Evolutionary conservation across 495 filamentous ascomycete genomes (phyloP).

Genomic region (Trichocladium uniseriatum): DNA sequence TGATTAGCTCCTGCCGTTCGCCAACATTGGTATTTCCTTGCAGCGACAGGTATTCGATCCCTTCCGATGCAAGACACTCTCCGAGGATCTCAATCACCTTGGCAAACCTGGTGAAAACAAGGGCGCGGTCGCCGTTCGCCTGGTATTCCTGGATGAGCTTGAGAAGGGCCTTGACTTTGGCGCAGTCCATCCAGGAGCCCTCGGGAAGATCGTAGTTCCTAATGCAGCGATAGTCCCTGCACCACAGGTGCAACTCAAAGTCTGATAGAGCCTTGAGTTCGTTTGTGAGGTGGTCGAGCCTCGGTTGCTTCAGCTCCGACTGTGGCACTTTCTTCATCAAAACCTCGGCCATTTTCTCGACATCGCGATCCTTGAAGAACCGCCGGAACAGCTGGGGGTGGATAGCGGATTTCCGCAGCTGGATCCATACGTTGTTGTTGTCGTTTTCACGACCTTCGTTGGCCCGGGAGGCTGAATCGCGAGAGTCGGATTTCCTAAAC

Average conservation of each 20-base stretch:
- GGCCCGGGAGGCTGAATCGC: conserved; percentile 27
- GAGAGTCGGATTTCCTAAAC: conserved; percentile 39
- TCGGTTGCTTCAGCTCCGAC: conserved; percentile 38
- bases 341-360: conserved; percentile 69
- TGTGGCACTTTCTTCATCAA: conserved; percentile 49
- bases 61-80: conserved; percentile 62
- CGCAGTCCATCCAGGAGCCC: conserved; percentile 83
- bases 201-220: conserved; percentile 59
- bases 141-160: conserved; percentile 63
- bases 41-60: conserved; percentile 67
- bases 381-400: conserved; percentile 82
- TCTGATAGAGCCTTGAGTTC: conserved; percentile 68
- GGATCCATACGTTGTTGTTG: conserved; percentile 73
- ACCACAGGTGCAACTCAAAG: conserved; percentile 75
- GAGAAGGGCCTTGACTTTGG: conserved; percentile 72
- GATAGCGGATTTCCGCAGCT: conserved; percentile 83
- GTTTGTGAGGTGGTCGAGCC: conserved; percentile 56
- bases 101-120: conserved; percentile 90
- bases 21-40: conserved; percentile 79
- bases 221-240: conserved; percentile 61
- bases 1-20: conserved; percentile 75
- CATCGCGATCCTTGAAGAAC: conserved; percentile 61
- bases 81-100: conserved; percentile 86
- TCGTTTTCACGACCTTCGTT: conserved; percentile 35
- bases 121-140: conserved; percentile 71